A percentile compares a stretch with the other conserved stretches of the same genome.
Conservation (phyloP, 352 stramenopile genomes). For the Phytophthora meadii region DNA sequence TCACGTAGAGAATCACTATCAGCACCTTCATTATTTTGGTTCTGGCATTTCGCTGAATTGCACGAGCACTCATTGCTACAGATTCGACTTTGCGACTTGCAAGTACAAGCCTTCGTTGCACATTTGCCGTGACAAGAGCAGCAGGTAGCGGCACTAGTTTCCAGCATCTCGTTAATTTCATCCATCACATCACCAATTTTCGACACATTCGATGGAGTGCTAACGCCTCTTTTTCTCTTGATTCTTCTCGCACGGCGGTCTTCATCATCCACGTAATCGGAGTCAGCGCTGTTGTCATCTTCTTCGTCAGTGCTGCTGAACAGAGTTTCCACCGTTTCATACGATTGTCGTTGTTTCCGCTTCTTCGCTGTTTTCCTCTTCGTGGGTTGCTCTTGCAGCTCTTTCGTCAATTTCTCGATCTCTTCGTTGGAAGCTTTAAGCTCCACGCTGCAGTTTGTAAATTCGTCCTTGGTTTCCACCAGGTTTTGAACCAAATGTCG, state of each 20-base stretch:
- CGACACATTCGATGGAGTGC: background rate
- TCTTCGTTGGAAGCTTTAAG: slow-evolving; percentile 14
- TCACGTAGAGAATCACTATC: background rate
- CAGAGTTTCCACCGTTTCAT: slow-evolving; percentile 55
- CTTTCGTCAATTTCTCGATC: slow-evolving; percentile 21
- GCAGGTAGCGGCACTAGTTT: slow-evolving; percentile 42
- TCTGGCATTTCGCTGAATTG: slow-evolving; percentile 64
- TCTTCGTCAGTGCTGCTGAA: slow-evolving; percentile 70
- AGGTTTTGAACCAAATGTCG: slow-evolving; percentile 51
- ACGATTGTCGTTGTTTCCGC: slow-evolving; percentile 41
- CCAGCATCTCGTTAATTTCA: slow-evolving; percentile 65
- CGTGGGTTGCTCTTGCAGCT: slow-evolving; percentile 33
- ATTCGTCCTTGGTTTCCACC: slow-evolving; percentile 45
- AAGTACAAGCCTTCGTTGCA: slow-evolving; percentile 72
- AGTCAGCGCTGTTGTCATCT: slow-evolving; percentile 59
- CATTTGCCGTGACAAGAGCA: slow-evolving; percentile 82
- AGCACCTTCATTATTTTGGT: slow-evolving; percentile 18
- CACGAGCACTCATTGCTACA: slow-evolving; percentile 66
- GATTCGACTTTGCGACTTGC: slow-evolving; percentile 48
- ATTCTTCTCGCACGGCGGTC: slow-evolving; percentile 9
- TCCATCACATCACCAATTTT: slow-evolving; percentile 44
- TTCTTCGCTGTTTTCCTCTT: slow-evolving; percentile 52
- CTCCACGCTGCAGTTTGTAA: slow-evolving; percentile 5
- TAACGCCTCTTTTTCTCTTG: slow-evolving; percentile 9
- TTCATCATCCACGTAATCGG: slow-evolving; percentile 74